A percentile compares a stretch with the other conserved stretches of the same genome.
Evolutionary conservation across 371 early-diverging fungal genomes (phyloP).

Genomic region (Mucor mucedo): DNA sequence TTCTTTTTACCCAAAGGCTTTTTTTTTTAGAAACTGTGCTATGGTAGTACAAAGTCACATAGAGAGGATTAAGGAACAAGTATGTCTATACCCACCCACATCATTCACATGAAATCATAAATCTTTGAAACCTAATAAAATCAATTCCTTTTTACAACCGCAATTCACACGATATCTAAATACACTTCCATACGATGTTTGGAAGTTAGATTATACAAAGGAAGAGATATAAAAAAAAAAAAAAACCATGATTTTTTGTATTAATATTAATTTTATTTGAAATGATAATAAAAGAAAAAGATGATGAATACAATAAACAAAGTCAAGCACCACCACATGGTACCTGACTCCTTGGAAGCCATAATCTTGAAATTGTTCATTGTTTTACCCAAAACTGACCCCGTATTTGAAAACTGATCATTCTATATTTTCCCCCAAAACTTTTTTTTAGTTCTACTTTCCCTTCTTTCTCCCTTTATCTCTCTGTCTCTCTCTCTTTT

Average conservation of each 20-base stretch:
- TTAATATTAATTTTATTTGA: conserved; percentile 31
- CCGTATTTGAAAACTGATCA: conserved; percentile 56
- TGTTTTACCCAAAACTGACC: conserved; percentile 46
- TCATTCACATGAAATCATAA: too few relatives aligned
- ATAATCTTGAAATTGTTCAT: conserved; percentile 57
- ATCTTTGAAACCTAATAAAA: too few relatives aligned
- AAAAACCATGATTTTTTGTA: neutral
- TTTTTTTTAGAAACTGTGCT: too few relatives aligned
- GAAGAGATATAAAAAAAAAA: too few relatives aligned
- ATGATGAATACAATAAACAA: conserved; percentile 51
- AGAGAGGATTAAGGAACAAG: too few relatives aligned
- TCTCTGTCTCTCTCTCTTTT: neutral
- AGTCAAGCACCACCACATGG: conserved; percentile 50
- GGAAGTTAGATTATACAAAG: too few relatives aligned
- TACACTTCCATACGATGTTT: too few relatives aligned
- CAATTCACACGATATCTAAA: too few relatives aligned
- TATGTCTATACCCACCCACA: too few relatives aligned
- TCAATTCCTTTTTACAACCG: too few relatives aligned
- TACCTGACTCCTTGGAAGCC: conserved; percentile 55
- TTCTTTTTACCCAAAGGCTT: too few relatives aligned
- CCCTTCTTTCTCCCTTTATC: neutral
- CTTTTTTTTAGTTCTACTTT: neutral
- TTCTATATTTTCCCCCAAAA: conserved; percentile 31
- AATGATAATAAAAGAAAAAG: conserved; percentile 49
- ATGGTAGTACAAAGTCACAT: too few relatives aligned